Conservation (phyloP, 2,329 filamentous ascomycete genomes). For the Fusarium sp. region DNA sequence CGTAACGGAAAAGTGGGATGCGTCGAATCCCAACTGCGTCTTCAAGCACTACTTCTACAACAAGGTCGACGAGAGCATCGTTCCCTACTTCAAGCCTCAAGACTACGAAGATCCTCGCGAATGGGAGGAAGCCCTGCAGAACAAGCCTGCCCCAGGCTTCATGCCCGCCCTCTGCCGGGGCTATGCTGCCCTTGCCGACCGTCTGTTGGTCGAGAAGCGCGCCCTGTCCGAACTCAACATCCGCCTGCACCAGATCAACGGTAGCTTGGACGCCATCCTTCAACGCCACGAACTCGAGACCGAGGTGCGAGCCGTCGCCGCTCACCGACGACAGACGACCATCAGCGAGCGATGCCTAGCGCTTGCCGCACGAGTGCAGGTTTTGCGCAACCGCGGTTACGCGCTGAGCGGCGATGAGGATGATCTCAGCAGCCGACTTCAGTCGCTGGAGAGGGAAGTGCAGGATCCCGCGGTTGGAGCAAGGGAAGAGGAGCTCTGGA, state of each 20-base stretch:
- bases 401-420: slow-evolving; percentile 84
- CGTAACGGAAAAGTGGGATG: slow-evolving; percentile 80
- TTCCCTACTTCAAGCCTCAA: slow-evolving; percentile 81
- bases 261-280: slow-evolving; percentile 77
- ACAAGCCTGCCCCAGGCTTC: slow-evolving; percentile 80
- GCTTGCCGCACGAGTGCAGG: slow-evolving; percentile 83
- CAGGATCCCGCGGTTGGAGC: slow-evolving; percentile 81
- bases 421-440: slow-evolving; percentile 78
- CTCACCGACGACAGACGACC: slow-evolving; percentile 77
- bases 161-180: slow-evolving; percentile 83
- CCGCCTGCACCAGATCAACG: slow-evolving; percentile 83
- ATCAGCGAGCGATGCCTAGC: slow-evolving; percentile 79
- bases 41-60: slow-evolving; percentile 93
- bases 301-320: slow-evolving; percentile 78
- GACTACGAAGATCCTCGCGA: slow-evolving; percentile 79
- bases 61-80: slow-evolving; percentile 78
- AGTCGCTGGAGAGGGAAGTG: slow-evolving; percentile 75
- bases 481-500: slow-evolving; percentile 87
- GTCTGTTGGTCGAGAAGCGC: slow-evolving; percentile 78
- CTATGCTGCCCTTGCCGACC: slow-evolving; percentile 77
- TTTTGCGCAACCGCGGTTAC: slow-evolving; percentile 84
- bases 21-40: slow-evolving; percentile 73
- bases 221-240: slow-evolving; percentile 78
- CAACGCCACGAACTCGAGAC: slow-evolving; percentile 82
- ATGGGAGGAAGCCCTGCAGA: slow-evolving; percentile 86